phyloP scores from a whole-genome alignment of 1,284 basidiomycete genomes.

The Ustilago trichophora region DNA sequence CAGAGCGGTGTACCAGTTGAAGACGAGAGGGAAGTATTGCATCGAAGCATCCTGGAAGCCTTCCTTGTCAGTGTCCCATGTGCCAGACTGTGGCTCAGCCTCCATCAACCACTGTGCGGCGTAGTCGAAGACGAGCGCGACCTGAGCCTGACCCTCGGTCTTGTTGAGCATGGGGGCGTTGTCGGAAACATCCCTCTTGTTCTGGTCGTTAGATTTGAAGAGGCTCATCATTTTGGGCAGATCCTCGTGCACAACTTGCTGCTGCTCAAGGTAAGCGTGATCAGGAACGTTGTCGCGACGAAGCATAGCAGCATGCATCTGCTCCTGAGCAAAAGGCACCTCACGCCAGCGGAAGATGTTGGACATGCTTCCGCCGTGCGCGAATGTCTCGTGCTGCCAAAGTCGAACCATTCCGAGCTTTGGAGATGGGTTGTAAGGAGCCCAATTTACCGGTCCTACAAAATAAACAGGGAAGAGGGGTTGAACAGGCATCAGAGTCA shows the following conservation, averaged over 20 bases:
- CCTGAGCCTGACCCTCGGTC: constrained; percentile 31
- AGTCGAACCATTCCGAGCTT: constrained; percentile 42
- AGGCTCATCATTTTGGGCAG: constrained; percentile 23
- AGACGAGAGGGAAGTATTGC: constrained; percentile 39
- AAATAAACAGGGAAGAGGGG: too few relatives aligned
- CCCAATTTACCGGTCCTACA: constrained; percentile 39
- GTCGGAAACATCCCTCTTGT: constrained; percentile 15
- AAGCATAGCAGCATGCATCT: constrained; percentile 53
- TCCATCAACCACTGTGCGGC: constrained; percentile 38
- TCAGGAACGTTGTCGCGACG: constrained; percentile 48
- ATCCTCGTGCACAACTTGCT: constrained; percentile 40
- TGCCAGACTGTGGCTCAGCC: constrained; percentile 45
- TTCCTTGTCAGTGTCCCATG: constrained; percentile 23
- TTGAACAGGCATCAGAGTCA: too few relatives aligned
- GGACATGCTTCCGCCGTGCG: constrained; percentile 39
- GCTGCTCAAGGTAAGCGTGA: constrained; percentile 44
- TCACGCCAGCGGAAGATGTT: constrained; percentile 53
- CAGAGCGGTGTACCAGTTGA: constrained; percentile 44
- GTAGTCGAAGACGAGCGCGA: constrained; percentile 46
- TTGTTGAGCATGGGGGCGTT: constrained; percentile 15
- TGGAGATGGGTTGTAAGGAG: constrained; percentile 31
- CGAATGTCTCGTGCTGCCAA: constrained; percentile 51
- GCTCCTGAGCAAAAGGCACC: constrained; percentile 49
- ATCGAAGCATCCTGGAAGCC: constrained; percentile 39
- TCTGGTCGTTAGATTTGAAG: constrained; percentile 3